A percentile compares a stretch with the other conserved stretches of the same genome.
These are phyloP conservation scores for Rosa rugosa DNA, from an alignment of 306 rosid genomes.

Conservation along the genomic window DNA sequence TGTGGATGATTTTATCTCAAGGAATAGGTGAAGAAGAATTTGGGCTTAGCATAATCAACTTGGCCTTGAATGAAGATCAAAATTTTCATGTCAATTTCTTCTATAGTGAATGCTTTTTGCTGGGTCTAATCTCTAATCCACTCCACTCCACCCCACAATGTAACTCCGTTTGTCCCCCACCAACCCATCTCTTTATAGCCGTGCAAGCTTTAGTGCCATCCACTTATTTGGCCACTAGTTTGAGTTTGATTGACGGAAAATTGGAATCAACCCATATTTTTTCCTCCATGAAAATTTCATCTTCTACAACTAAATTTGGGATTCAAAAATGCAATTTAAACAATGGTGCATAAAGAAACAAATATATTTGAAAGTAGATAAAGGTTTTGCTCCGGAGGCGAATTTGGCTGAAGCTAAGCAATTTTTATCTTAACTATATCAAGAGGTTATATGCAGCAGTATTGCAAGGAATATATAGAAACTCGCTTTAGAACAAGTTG, in stretches of 20 bases:
- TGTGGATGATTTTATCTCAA: background rate
- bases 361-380: background rate
- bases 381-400: background rate
- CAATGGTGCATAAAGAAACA: background rate
- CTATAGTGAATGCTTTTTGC: background rate
- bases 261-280: background rate
- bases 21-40: slow-evolving; percentile 1
- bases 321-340: background rate
- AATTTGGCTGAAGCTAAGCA: background rate
- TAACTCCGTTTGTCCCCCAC: slow-evolving; percentile 46
- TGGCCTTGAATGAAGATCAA: background rate
- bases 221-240: background rate
- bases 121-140: background rate
- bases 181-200: slow-evolving; percentile 22
- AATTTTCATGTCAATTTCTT: background rate
- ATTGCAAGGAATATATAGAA: too few species aligned
- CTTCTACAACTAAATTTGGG: background rate
- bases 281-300: background rate
- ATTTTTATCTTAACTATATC: too few species aligned
- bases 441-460: too few species aligned
- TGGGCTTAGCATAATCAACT: background rate
- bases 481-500: too few species aligned
- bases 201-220: slow-evolving; percentile 9
- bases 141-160: background rate
- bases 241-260: slow-evolving; percentile 8